phyloP scores from a whole-genome alignment of 78 protist genomes.

The Dictyostelium firmibasis region DNA sequence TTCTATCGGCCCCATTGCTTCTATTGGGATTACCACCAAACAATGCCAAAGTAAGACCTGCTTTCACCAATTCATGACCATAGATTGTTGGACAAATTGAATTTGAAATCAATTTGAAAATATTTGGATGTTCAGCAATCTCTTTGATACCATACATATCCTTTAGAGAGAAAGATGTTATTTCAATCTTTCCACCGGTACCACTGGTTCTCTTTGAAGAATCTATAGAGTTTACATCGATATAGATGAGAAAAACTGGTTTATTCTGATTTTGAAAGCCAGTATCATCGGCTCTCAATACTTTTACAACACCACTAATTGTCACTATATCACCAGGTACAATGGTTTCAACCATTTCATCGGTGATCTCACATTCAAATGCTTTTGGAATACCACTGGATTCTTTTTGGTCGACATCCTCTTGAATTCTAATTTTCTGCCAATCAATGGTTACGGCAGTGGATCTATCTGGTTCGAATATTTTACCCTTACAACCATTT shows the following conservation, averaged over 20 bases:
- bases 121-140: slow-evolving; percentile 47
- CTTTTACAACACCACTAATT: slow-evolving; percentile 94
- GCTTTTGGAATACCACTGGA: slow-evolving; percentile 96
- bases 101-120: slow-evolving; percentile 93
- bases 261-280: background rate
- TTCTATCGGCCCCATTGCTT: background rate
- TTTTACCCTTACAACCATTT: slow-evolving; percentile 65
- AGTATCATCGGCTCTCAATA: slow-evolving; percentile 41
- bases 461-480: slow-evolving; percentile 74
- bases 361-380: slow-evolving; percentile 93
- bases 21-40: slow-evolving; percentile 94
- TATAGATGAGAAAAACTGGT: slow-evolving; percentile 57
- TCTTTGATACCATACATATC: slow-evolving; percentile 88
- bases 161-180: slow-evolving; percentile 37
- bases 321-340: slow-evolving; percentile 96
- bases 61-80: slow-evolving; percentile 97
- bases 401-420: slow-evolving; percentile 77
- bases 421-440: slow-evolving; percentile 94
- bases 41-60: slow-evolving; percentile 96
- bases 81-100: slow-evolving; percentile 97
- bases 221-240: slow-evolving; percentile 87
- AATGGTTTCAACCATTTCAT: slow-evolving; percentile 89
- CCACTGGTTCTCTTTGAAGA: slow-evolving; percentile 44
- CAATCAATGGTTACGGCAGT: slow-evolving; percentile 87
- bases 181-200: background rate